phyloP scores from a whole-genome alignment of 441 rosid genomes.

The Sinapis alba region DNA sequence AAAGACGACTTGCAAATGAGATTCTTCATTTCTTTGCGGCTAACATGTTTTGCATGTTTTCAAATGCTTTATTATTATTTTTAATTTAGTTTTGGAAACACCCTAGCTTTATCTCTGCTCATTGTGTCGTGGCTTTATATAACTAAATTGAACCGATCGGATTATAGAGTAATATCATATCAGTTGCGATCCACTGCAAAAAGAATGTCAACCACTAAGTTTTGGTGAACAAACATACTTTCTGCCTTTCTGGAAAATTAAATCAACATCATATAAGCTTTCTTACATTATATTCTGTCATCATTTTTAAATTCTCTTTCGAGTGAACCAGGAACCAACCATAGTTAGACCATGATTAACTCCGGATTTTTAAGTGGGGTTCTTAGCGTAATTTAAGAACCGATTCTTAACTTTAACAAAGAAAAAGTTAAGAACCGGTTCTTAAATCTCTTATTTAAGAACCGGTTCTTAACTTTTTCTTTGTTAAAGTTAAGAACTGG shows the following conservation, averaged over 20 bases:
- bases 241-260: too few species aligned
- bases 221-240: not conserved
- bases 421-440: too few species aligned
- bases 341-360: too few species aligned
- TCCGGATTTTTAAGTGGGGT: too few species aligned
- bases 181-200: not conserved
- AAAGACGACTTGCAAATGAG: not conserved
- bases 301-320: not conserved
- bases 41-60: not conserved
- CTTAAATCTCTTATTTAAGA: too few species aligned
- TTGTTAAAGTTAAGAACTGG: too few species aligned
- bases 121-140: not conserved
- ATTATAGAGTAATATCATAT: not conserved
- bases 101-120: not conserved
- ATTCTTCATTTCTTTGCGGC: not conserved
- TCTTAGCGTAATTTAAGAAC: too few species aligned
- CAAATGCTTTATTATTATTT: not conserved
- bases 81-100: not conserved
- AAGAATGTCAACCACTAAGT: not conserved
- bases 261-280: too few species aligned
- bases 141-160: not conserved
- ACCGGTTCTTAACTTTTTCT: too few species aligned
- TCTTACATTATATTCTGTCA: not conserved
- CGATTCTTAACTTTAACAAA: too few species aligned
- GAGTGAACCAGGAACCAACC: not conserved